A percentile compares a stretch with the other conserved stretches of the same genome.
Conservation (phyloP, 2,329 filamentous ascomycete species). For the Bretziella fagacearum region DNA sequence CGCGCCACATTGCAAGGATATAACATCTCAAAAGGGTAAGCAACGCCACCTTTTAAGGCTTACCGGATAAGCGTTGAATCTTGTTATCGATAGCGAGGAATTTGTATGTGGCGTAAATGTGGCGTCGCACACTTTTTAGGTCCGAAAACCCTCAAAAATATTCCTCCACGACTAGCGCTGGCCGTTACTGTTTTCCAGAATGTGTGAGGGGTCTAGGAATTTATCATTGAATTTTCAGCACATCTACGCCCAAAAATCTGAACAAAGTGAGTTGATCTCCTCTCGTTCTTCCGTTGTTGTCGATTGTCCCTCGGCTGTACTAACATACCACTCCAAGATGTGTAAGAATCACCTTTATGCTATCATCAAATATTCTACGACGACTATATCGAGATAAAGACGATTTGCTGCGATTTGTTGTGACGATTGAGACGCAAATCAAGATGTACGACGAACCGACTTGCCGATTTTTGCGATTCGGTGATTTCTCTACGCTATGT, state of each 20-base stretch:
- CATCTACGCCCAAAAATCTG: constrained; percentile 14
- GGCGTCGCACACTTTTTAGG: constrained; percentile 15
- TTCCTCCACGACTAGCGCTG: constrained; percentile 6
- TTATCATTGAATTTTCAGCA: constrained; percentile 14
- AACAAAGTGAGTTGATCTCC: constrained; percentile 14
- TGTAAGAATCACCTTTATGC: constrained; percentile 35
- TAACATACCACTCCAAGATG: constrained; percentile 35
- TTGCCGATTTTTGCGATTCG: background rate
- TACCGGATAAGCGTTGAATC: background rate
- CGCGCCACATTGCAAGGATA: background rate
- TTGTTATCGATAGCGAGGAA: background rate
- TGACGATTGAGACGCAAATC: too few species aligned
- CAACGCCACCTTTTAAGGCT: constrained; percentile 7
- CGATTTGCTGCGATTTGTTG: background rate
- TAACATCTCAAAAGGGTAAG: background rate
- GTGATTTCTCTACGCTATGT: too few species aligned
- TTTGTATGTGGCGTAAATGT: constrained; percentile 3
- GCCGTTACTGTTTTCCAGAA: constrained; percentile 11
- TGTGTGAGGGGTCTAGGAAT: constrained; percentile 14
- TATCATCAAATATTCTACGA: constrained; percentile 8
- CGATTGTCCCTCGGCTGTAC: constrained; percentile 17
- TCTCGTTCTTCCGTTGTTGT: constrained; percentile 10
- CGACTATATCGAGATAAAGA: background rate
- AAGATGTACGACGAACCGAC: too few species aligned
- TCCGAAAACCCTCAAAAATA: constrained; percentile 14